Conservation (phyloP, 768 basidiomycete species). For the Auriscalpium vulgare region DNA sequence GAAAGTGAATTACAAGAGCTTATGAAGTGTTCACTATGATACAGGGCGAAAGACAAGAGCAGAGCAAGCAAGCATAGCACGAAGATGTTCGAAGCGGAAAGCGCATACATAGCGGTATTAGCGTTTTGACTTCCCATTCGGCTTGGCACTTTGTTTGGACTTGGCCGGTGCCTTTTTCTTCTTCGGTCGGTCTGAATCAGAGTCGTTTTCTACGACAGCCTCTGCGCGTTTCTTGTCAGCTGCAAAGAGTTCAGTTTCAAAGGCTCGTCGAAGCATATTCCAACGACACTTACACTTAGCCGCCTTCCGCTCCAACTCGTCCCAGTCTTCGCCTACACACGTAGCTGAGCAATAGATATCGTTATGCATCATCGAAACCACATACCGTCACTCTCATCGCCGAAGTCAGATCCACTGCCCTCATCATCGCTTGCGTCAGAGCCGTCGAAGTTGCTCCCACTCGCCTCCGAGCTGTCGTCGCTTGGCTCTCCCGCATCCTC, state of each 20-base stretch:
- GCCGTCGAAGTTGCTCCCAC: constrained; percentile 48
- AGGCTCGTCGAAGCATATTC: too few species aligned
- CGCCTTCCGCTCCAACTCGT: constrained; percentile 87
- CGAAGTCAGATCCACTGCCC: constrained; percentile 62
- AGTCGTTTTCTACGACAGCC: constrained; percentile 22
- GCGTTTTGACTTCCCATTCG: constrained; percentile 20
- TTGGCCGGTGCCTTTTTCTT: constrained; percentile 27
- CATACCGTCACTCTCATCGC: constrained; percentile 53
- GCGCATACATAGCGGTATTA: neutral
- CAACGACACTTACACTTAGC: constrained; percentile 53
- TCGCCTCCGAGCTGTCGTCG: constrained; percentile 20
- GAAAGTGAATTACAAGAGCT: too few species aligned
- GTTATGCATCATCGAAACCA: neutral
- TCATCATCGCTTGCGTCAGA: constrained; percentile 47
- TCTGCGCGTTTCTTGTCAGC: constrained; percentile 40
- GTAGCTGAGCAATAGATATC: neutral
- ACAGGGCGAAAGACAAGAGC: constrained; percentile 4
- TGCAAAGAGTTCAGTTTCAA: constrained; percentile 9
- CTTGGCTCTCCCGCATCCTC: constrained; percentile 34
- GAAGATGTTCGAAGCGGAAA: neutral
- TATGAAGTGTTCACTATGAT: constrained; percentile 1
- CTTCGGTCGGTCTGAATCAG: constrained; percentile 33
- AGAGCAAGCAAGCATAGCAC: neutral
- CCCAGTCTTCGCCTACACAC: constrained; percentile 81
- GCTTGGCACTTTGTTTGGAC: constrained; percentile 21